Evolutionary conservation across 768 basidiomycete species (phyloP).

Genomic region (Mycena vitilis): DNA sequence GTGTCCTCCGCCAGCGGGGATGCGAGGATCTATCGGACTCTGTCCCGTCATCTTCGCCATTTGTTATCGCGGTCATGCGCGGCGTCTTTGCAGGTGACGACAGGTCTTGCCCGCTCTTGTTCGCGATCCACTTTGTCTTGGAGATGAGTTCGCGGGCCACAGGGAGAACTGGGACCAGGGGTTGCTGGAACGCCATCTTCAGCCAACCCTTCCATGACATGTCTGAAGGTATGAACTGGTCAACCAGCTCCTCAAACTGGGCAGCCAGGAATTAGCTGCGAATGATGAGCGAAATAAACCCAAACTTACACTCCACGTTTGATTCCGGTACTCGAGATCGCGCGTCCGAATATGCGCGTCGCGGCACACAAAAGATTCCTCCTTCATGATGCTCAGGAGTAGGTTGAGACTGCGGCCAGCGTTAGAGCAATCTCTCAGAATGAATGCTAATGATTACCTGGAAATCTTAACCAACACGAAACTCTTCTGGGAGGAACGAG

Average conservation of each 20-base stretch:
- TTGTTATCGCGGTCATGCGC: conserved; percentile 14
- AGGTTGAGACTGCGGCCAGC: conserved; percentile 66
- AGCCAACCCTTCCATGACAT: conserved; percentile 86
- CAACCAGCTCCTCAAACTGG: conserved; percentile 83
- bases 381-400: conserved; percentile 82
- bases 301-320: conserved; percentile 80
- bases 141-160: conserved; percentile 83
- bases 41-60: conserved; percentile 21
- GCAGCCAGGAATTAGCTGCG: conserved; percentile 6
- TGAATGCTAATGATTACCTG: conserved; percentile 56
- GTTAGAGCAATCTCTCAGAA: conserved; percentile 34
- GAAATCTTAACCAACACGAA: conserved; percentile 84
- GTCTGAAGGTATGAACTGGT: conserved; percentile 83
- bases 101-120: conserved; percentile 33
- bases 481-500: conserved; percentile 83
- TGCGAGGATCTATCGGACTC: conserved; percentile 34
- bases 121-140: conserved; percentile 78
- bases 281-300: background rate
- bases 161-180: conserved; percentile 79
- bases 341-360: conserved; percentile 85
- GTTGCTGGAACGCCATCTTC: conserved; percentile 86
- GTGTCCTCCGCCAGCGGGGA: conserved; percentile 32
- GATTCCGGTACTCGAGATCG: conserved; percentile 83
- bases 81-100: conserved; percentile 20
- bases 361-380: conserved; percentile 86